These are phyloP conservation scores for Mortierella sp. DNA, from an alignment of 371 early-diverging fungal species.

Conservation along the genomic window DNA sequence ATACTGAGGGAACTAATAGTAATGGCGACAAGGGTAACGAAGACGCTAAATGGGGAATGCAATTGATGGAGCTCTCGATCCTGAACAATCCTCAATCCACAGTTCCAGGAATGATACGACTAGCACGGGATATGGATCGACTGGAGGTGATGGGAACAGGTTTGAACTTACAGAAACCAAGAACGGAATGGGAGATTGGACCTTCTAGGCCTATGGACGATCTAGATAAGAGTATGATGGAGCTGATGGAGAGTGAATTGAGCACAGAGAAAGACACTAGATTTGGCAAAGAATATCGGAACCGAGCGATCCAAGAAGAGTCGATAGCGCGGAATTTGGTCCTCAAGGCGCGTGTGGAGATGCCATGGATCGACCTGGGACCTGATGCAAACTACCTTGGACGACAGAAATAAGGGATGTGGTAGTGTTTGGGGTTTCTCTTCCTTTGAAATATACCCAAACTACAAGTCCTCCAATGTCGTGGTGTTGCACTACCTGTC, in stretches of 20 bases:
- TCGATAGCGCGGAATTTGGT: slow-evolving; percentile 14
- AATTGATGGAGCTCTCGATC: slow-evolving; percentile 26
- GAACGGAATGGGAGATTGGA: background rate
- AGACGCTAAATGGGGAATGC: slow-evolving; percentile 16
- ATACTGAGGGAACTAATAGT: background rate
- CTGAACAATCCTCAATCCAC: slow-evolving; percentile 34
- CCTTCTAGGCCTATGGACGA: background rate
- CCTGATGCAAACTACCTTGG: slow-evolving; percentile 36
- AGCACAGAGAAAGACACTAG: background rate
- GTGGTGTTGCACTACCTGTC: too few relatives aligned
- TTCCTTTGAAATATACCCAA: too few relatives aligned
- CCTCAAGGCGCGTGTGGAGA: slow-evolving; percentile 17
- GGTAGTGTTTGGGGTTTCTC: too few relatives aligned
- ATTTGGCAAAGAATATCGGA: background rate
- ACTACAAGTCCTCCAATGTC: too few relatives aligned
- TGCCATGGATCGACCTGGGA: slow-evolving; percentile 45
- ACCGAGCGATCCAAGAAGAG: slow-evolving; percentile 1
- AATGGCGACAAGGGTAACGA: background rate
- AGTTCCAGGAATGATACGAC: slow-evolving; percentile 30
- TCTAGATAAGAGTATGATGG: background rate
- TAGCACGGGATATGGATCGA: slow-evolving; percentile 32
- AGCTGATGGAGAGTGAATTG: background rate
- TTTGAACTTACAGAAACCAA: background rate
- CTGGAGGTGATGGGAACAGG: slow-evolving; percentile 35
- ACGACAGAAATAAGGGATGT: background rate